Conservation (phyloP, 345 rosid genomes). For the Heritiera littoralis region DNA sequence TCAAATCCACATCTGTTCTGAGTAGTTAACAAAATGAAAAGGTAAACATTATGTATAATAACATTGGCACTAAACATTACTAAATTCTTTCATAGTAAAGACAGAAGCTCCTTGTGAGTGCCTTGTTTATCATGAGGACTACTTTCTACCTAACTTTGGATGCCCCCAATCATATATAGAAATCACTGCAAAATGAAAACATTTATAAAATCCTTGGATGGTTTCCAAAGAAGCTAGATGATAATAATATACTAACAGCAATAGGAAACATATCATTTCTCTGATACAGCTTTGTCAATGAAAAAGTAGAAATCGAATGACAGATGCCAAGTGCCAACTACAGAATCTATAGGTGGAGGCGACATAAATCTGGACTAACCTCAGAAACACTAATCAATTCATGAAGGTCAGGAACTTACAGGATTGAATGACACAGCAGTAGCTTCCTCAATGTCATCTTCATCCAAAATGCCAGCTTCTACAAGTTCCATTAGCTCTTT, state of each 20-base stretch:
- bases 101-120: not conserved
- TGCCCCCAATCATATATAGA: not conserved
- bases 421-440: slow-evolving; percentile 74
- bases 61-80: not conserved
- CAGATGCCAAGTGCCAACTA: not conserved
- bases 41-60: not conserved
- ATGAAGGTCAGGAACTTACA: slow-evolving; percentile 45
- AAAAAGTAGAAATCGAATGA: not conserved
- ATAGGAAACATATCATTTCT: not conserved
- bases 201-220: not conserved
- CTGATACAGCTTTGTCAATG: not conserved
- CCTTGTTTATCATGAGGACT: not conserved
- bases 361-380: not conserved
- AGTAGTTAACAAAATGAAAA: slow-evolving; percentile 24
- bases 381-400: not conserved
- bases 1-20: slow-evolving; percentile 97
- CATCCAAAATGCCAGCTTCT: slow-evolving; percentile 59
- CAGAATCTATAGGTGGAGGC: not conserved
- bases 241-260: not conserved
- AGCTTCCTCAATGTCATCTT: slow-evolving; percentile 67
- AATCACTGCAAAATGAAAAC: too few relatives aligned
- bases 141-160: not conserved
- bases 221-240: not conserved
- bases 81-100: not conserved
- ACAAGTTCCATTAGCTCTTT: slow-evolving; percentile 83